phyloP scores from a whole-genome alignment of 208 protist species.

The Trypanosoma theileri region DNA sequence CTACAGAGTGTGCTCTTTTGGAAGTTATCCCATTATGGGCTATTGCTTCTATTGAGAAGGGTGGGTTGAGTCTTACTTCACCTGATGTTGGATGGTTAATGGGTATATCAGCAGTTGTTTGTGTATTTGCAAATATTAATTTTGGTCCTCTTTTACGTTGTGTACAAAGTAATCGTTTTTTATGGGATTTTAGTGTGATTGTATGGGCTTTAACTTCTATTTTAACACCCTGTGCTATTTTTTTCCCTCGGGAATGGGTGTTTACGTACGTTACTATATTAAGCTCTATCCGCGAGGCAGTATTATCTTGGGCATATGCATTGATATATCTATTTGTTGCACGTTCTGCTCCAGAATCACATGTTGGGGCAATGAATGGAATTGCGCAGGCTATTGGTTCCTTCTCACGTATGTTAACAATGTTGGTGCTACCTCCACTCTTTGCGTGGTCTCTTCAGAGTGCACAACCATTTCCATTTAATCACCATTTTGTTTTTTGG shows the following conservation, averaged over 20 bases:
- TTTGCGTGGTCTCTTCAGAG: conserved; percentile 62
- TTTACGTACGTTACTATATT: conserved; percentile 38
- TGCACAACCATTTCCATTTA: conserved; percentile 58
- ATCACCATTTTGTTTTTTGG: conserved; percentile 70
- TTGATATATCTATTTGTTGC: conserved; percentile 58
- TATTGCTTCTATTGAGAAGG: conserved; percentile 26
- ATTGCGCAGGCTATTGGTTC: conserved; percentile 51
- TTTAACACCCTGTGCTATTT: conserved; percentile 7
- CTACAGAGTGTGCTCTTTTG: conserved; percentile 19
- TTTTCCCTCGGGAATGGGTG: conserved; percentile 10
- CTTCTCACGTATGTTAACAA: conserved; percentile 51
- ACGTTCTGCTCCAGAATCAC: conserved; percentile 38
- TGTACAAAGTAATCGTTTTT: conserved; percentile 22
- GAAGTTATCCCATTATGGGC: conserved; percentile 68
- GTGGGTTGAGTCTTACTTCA: conserved; percentile 41
- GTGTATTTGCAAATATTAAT: conserved; percentile 52
- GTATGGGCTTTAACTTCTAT: conserved; percentile 17
- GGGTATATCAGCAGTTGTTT: conserved; percentile 44
- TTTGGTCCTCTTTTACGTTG: conserved; percentile 36
- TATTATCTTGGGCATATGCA: conserved; percentile 50
- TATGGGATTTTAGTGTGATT: conserved; percentile 23
- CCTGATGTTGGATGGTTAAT: conserved; percentile 42
- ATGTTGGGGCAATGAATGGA: conserved; percentile 50
- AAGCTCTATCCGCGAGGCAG: conserved; percentile 41
- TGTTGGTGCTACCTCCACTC: conserved; percentile 40